These are phyloP conservation scores for Cladophialophora carrionii DNA, from an alignment of 2,329 filamentous ascomycete species.

Conservation along the genomic window DNA sequence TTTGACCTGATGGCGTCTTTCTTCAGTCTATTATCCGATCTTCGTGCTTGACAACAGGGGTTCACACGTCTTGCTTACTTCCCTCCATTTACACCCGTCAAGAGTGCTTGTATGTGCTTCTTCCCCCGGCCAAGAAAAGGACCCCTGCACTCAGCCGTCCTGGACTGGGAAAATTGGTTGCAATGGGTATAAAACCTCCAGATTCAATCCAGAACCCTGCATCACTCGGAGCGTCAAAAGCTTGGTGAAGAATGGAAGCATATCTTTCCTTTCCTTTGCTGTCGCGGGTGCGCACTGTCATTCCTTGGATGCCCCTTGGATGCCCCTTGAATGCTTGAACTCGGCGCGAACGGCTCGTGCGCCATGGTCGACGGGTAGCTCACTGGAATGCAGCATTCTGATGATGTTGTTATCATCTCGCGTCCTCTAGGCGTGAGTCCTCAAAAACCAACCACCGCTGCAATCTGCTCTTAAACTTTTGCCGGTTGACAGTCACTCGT, in stretches of 20 bases:
- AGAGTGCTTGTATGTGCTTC: neutral
- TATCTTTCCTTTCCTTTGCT: neutral
- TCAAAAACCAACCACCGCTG: slow-evolving; percentile 28
- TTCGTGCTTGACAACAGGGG: neutral
- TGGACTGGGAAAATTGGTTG: neutral
- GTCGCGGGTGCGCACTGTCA: slow-evolving; percentile 16
- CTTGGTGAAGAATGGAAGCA: slow-evolving; percentile 12
- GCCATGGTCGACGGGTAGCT: slow-evolving; percentile 17
- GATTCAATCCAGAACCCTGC: neutral
- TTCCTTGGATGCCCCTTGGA: slow-evolving; percentile 22
- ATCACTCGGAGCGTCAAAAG: neutral
- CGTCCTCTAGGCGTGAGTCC: slow-evolving; percentile 9
- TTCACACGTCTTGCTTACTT: neutral
- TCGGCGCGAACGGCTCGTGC: slow-evolving; percentile 22
- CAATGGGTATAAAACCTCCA: neutral
- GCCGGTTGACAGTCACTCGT: slow-evolving; percentile 32
- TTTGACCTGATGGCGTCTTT: neutral
- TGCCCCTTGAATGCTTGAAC: slow-evolving; percentile 16
- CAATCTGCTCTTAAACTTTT: slow-evolving; percentile 19
- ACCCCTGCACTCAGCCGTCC: neutral
- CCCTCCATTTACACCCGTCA: neutral
- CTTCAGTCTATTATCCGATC: too few species aligned
- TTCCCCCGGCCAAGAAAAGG: neutral
- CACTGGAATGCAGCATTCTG: slow-evolving; percentile 38
- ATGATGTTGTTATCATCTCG: slow-evolving; percentile 30